These are phyloP conservation scores for Teunomyces atbi DNA, from an alignment of 805 yeast species.

Conservation along the genomic window DNA sequence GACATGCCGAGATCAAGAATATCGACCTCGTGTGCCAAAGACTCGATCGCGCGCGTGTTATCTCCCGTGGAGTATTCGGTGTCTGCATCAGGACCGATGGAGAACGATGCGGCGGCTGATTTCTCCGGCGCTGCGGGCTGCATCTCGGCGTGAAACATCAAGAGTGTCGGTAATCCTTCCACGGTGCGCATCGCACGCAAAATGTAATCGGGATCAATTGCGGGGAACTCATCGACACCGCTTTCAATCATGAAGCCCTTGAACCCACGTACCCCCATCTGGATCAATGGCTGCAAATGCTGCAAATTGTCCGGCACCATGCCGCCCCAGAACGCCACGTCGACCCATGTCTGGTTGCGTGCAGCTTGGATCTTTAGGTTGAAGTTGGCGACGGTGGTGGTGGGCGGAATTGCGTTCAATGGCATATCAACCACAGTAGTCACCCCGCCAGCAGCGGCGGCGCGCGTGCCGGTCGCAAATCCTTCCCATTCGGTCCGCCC, in stretches of 20 bases:
- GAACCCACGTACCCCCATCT: conserved; percentile 90
- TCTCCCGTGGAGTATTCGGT: not conserved
- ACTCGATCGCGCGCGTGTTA: not conserved
- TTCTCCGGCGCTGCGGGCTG: conserved; percentile 37
- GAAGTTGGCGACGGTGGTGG: conserved; percentile 78
- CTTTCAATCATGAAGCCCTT: conserved; percentile 90
- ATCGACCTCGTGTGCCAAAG: conserved; percentile 26
- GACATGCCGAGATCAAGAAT: conserved; percentile 38
- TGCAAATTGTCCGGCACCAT: conserved; percentile 74
- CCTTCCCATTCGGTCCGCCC: conserved; percentile 99
- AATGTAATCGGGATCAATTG: conserved; percentile 64
- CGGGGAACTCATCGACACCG: conserved; percentile 96
- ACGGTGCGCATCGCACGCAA: conserved; percentile 63
- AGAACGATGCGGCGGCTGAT: not conserved
- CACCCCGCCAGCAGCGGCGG: conserved; percentile 95
- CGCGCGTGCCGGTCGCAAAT: conserved; percentile 91
- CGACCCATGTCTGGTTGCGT: conserved; percentile 81
- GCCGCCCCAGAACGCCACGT: conserved; percentile 97
- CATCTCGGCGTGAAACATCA: conserved; percentile 95
- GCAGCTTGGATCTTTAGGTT: conserved; percentile 78
- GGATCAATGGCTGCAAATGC: conserved; percentile 70
- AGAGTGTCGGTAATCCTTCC: conserved; percentile 60
- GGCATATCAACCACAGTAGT: conserved; percentile 98
- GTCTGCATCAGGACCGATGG: conserved; percentile 6
- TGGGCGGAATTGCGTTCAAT: conserved; percentile 91